Percentiles rank a stretch among this genome's conserved stretches.
These are phyloP conservation scores for Madurella fahalii DNA, from an alignment of 2,329 filamentous ascomycete species.

Conservation along the genomic window DNA sequence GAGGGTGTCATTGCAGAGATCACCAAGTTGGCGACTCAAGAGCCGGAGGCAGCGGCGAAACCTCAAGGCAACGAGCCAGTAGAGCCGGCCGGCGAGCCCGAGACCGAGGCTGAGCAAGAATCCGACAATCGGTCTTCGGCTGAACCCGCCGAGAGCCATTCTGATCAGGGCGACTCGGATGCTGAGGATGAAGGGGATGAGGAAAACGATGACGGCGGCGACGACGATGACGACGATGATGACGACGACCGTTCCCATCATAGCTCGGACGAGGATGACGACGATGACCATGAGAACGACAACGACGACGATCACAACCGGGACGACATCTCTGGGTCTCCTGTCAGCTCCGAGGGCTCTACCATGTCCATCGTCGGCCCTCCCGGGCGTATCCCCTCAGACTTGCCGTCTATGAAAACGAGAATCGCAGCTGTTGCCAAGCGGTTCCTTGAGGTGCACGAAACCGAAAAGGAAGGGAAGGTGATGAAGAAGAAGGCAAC, in stretches of 20 bases:
- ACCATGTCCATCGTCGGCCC: conserved; percentile 61
- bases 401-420: conserved; percentile 59
- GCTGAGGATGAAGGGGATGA: conserved; percentile 24
- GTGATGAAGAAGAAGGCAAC: conserved; percentile 74
- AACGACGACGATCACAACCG: conserved; percentile 41
- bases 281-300: conserved; percentile 53
- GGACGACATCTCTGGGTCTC: conserved; percentile 64
- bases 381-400: conserved; percentile 44
- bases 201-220: conserved; percentile 33
- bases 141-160: conserved; percentile 23
- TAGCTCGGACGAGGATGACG: conserved; percentile 48
- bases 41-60: conserved; percentile 36
- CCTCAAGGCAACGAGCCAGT: conserved; percentile 26
- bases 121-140: conserved; percentile 30
- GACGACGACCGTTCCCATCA: conserved; percentile 45
- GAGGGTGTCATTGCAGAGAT: conserved; percentile 95
- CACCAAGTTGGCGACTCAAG: conserved; percentile 64
- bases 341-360: conserved; percentile 61
- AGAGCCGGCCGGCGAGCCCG: conserved; percentile 17
- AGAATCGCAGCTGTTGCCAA: conserved; percentile 74
- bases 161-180: conserved; percentile 25
- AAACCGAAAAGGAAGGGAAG: conserved; percentile 67
- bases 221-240: conserved; percentile 35
- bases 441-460: conserved; percentile 78
- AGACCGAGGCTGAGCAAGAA: conserved; percentile 16